Conservation (phyloP, 108 stramenopile genomes). For the Fistulifera pelliculosa region DNA sequence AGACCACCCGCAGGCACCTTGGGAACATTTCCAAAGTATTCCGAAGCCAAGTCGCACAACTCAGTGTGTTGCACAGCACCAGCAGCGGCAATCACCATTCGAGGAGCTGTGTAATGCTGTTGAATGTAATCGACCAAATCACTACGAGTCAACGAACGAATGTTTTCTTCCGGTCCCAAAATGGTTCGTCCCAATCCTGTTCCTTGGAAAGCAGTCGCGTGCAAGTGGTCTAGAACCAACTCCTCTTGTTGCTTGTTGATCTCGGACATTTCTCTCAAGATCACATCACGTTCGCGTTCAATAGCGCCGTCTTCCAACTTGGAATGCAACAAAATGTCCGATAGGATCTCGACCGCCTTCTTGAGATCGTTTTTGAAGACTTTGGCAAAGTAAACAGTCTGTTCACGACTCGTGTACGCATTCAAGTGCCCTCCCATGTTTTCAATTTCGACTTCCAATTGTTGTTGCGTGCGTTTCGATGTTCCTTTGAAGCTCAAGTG, state of each 20-base stretch:
- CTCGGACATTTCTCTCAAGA: conserved; percentile 98
- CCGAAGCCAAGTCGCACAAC: conserved; percentile 80
- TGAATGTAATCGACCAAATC: conserved; percentile 88
- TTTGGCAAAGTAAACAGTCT: conserved; percentile 99
- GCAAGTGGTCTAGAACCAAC: conserved; percentile 95
- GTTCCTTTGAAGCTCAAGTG: conserved; percentile 99
- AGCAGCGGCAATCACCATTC: conserved; percentile 97
- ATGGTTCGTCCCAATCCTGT: conserved; percentile 95
- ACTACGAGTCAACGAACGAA: conserved; percentile 65
- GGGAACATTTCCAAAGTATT: conserved; percentile 87
- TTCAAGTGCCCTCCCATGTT: conserved; percentile 99
- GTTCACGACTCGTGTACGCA: conserved; percentile 97
- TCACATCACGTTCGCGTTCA: conserved; percentile 94
- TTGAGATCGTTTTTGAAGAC: conserved; percentile 94
- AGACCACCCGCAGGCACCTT: conserved; percentile 41
- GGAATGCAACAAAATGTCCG: conserved; percentile 91
- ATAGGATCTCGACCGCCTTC: conserved; percentile 91
- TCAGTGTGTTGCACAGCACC: conserved; percentile 90
- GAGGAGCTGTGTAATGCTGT: conserved; percentile 97
- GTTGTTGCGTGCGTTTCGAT: conserved; percentile 75
- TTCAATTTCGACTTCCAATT: conserved; percentile 97
- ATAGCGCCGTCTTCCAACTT: conserved; percentile 84
- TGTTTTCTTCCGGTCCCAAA: conserved; percentile 92
- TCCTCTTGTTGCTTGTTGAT: conserved; percentile 99
- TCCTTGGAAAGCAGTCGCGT: conserved; percentile 94